Percentiles rank a stretch among this genome's conserved stretches.
Evolutionary conservation across 768 basidiomycete species (phyloP).

Genomic region (Termitomyces sp.): DNA sequence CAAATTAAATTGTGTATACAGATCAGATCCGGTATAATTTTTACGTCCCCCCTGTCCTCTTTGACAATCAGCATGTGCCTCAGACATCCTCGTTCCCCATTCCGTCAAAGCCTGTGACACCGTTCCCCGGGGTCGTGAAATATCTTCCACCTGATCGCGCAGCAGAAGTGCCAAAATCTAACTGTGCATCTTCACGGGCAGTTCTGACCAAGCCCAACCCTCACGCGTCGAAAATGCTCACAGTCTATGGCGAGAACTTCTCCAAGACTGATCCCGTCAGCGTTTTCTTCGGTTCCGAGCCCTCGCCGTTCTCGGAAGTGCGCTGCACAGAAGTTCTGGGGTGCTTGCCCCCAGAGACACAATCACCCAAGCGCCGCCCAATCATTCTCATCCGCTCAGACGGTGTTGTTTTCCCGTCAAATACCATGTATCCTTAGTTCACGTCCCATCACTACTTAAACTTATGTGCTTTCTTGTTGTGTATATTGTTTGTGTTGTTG

Average conservation of each 20-base stretch:
- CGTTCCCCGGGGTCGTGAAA: constrained; percentile 84
- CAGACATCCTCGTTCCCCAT: constrained; percentile 72
- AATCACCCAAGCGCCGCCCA: constrained; percentile 63
- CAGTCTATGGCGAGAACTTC: constrained; percentile 87
- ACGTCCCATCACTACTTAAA: constrained; percentile 8
- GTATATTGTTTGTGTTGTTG: constrained; percentile 14
- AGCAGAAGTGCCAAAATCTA: constrained; percentile 73
- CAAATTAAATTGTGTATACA: constrained; percentile 18
- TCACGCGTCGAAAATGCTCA: constrained; percentile 74
- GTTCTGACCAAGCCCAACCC: constrained; percentile 74
- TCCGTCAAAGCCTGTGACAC: constrained; percentile 78
- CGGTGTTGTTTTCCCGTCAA: constrained; percentile 85
- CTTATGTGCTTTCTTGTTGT: constrained; percentile 8
- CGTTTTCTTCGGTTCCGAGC: constrained; percentile 85
- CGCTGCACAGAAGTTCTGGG: constrained; percentile 83
- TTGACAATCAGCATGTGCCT: constrained; percentile 72
- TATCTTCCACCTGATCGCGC: constrained; percentile 88
- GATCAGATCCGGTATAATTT: constrained; percentile 94
- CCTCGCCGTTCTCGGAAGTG: constrained; percentile 83
- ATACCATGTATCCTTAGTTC: constrained; percentile 70
- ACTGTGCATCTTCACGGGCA: constrained; percentile 59
- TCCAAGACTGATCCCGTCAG: constrained; percentile 74
- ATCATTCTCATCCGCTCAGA: constrained; percentile 80
- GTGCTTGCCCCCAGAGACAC: constrained; percentile 72
- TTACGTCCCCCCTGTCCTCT: constrained; percentile 81